These are phyloP conservation scores for Xylariomycetidae sp. DNA, from an alignment of 2,329 filamentous ascomycete species.

Conservation along the genomic window DNA sequence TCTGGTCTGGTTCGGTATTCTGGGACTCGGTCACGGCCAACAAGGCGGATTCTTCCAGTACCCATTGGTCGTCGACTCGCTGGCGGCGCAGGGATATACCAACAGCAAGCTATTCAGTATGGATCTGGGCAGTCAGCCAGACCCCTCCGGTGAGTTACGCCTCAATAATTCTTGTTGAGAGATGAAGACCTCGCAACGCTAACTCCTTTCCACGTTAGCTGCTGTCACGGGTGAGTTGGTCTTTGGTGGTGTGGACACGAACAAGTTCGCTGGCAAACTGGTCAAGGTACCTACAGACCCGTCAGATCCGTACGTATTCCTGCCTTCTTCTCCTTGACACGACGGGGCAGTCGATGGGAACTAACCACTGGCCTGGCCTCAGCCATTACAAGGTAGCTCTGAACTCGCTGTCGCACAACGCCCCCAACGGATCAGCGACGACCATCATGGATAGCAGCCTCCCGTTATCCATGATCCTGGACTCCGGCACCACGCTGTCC, in stretches of 20 bases:
- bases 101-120: conserved; percentile 44
- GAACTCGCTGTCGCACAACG: conserved; percentile 14
- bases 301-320: conserved; percentile 22
- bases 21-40: conserved; percentile 42
- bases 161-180: background rate
- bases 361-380: too few species aligned
- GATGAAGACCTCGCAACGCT: background rate
- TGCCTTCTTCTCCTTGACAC: conserved; percentile 22
- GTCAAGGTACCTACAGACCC: conserved; percentile 36
- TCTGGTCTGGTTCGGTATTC: conserved; percentile 45
- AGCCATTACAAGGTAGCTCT: conserved; percentile 25
- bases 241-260: conserved; percentile 47
- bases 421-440: conserved; percentile 9
- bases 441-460: conserved; percentile 11
- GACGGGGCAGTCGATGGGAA: too few species aligned
- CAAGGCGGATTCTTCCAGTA: conserved; percentile 39
- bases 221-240: conserved; percentile 41
- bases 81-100: conserved; percentile 41
- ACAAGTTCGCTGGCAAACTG: conserved; percentile 43
- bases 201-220: too few species aligned
- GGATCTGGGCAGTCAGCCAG: conserved; percentile 36
- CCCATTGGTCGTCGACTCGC: conserved; percentile 45
- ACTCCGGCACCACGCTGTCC: conserved; percentile 46
- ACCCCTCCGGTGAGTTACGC: conserved; percentile 17
- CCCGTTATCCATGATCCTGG: conserved; percentile 40